These are phyloP conservation scores for Phaeodactylum tricornutum DNA, from an alignment of 108 stramenopile species.

Conservation along the genomic window DNA sequence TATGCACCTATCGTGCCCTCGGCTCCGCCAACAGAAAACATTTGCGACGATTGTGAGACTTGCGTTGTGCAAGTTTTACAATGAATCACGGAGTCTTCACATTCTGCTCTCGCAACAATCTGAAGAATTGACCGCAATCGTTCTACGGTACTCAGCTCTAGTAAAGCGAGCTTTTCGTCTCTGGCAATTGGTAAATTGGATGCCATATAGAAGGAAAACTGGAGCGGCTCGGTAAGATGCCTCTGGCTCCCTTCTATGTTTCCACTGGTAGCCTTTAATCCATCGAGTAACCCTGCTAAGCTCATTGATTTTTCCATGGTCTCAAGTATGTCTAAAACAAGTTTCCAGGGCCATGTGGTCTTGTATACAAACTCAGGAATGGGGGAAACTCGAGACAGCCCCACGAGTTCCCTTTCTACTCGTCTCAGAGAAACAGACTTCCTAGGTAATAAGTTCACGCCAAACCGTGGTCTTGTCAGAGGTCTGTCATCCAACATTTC, in stretches of 20 bases:
- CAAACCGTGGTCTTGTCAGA: no score
- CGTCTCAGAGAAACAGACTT: no score
- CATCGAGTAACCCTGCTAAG: no score
- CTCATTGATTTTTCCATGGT: no score
- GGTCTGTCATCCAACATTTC: no score
- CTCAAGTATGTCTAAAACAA: no score
- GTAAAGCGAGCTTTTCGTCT: conserved; percentile 41
- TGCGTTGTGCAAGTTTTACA: conserved; percentile 42
- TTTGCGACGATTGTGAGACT: conserved; percentile 22
- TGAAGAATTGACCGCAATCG: conserved; percentile 38
- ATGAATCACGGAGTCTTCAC: conserved; percentile 20
- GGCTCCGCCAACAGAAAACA: conserved; percentile 64
- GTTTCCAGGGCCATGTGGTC: conserved; percentile 55
- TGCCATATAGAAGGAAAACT: conserved; percentile 72
- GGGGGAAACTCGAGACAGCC: no score
- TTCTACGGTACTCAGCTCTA: conserved; percentile 40
- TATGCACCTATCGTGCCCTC: conserved; percentile 71
- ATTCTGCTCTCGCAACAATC: conserved; percentile 2
- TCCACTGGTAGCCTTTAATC: no score
- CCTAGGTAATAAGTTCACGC: no score
- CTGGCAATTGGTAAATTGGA: conserved; percentile 55
- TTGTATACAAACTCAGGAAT: conserved; percentile 29
- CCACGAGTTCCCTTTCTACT: no score
- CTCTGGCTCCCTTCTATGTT: no score
- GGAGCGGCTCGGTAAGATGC: conserved; percentile 5